phyloP scores from a whole-genome alignment of 495 filamentous ascomycete genomes.

The Acidiella bohemica region DNA sequence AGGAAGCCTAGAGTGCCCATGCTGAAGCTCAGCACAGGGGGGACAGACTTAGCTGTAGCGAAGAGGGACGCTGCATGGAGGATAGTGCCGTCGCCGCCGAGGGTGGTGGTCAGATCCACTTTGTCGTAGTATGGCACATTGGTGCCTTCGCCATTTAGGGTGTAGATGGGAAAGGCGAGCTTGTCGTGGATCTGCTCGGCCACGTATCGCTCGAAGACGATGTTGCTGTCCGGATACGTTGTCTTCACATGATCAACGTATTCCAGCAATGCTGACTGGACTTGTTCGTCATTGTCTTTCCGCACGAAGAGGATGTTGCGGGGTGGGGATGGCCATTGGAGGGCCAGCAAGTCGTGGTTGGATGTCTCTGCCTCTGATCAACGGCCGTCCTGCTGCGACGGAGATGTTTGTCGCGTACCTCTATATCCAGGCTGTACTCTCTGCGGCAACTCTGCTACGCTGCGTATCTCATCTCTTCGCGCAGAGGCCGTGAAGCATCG shows the following conservation, averaged over 20 bases:
- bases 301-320: constrained; percentile 83
- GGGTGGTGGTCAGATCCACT: constrained; percentile 71
- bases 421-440: constrained; percentile 41
- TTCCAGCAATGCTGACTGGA: constrained; percentile 58
- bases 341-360: constrained; percentile 53
- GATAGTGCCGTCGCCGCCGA: constrained; percentile 94
- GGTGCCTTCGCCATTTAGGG: constrained; percentile 3
- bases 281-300: constrained; percentile 60
- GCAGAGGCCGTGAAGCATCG: constrained; percentile 37
- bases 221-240: constrained; percentile 65
- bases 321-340: constrained; percentile 81
- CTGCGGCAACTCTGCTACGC: constrained; percentile 38
- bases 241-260: constrained; percentile 69
- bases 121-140: constrained; percentile 40
- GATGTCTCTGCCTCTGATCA: constrained; percentile 34
- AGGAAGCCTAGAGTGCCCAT: constrained; percentile 95
- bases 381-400: constrained; percentile 10
- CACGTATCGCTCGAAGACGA: constrained; percentile 69
- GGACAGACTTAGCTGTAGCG: constrained; percentile 63
- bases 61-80: constrained; percentile 84
- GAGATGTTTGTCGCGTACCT: constrained; percentile 31
- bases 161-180: constrained; percentile 66
- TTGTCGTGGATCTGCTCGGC: constrained; percentile 59
- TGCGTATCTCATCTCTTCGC: constrained; percentile 33
- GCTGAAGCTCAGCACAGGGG: constrained; percentile 86